A percentile compares a stretch with the other conserved stretches of the same genome.
These are phyloP conservation scores for Echeveria elegans DNA, from an alignment of 164 flowering plant species.

Conservation along the genomic window DNA sequence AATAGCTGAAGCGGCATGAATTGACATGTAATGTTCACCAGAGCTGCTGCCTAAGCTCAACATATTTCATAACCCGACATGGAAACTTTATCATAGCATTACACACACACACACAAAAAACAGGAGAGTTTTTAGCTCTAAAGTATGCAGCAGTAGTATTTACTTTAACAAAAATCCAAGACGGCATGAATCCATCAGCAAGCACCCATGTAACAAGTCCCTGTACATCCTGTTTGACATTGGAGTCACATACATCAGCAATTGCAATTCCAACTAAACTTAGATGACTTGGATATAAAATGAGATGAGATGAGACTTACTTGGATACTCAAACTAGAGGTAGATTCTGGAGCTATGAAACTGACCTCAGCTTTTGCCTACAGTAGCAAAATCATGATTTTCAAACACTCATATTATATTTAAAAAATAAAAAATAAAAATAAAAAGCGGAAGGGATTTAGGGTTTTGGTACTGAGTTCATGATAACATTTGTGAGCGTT, in stretches of 20 bases:
- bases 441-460: not conserved
- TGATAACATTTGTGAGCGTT: not conserved
- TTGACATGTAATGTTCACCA: not conserved
- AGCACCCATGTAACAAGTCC: conserved; percentile 97
- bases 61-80: not conserved
- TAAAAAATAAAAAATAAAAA: not conserved
- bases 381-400: conserved; percentile 6
- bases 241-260: conserved; percentile 1
- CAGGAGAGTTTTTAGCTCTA: not conserved
- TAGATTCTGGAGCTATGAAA: conserved; percentile 49
- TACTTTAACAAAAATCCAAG: conserved; percentile 92
- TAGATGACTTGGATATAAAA: not conserved
- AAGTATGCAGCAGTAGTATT: not conserved
- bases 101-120: not conserved
- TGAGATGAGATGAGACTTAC: conserved; percentile 23
- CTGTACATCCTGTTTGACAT: conserved; percentile 71
- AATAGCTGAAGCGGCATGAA: not conserved
- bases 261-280: conserved; percentile 2
- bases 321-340: conserved; percentile 61
- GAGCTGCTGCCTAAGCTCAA: not conserved
- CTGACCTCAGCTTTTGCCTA: conserved; percentile 73
- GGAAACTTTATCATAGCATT: not conserved
- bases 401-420: not conserved
- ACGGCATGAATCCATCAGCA: conserved; percentile 89
- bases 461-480: too few species aligned